Conservation (phyloP, 106 monocot genomes). For the Acorus gramineus region DNA sequence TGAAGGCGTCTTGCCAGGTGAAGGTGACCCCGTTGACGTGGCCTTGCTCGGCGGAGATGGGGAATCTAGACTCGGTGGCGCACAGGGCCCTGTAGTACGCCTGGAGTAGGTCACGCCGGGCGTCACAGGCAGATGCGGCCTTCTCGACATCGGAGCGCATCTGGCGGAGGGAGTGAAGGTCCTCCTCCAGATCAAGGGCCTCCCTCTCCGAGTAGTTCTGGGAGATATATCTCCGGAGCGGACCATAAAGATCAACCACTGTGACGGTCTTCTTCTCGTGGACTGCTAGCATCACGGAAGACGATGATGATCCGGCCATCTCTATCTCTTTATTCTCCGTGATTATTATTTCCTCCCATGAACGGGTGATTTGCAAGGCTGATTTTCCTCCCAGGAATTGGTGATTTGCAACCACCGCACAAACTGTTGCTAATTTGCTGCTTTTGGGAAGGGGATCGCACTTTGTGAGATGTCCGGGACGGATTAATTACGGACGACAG, state of each 20-base stretch:
- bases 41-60: conserved; percentile 24
- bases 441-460: too few relatives aligned
- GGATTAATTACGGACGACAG: too few relatives aligned
- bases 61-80: conserved; percentile 60
- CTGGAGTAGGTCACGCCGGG: conserved; percentile 49
- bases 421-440: too few relatives aligned
- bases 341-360: too few relatives aligned
- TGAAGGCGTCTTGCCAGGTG: conserved; percentile 90
- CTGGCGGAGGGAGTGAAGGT: neutral
- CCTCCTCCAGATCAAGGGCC: conserved; percentile 18
- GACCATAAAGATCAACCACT: conserved; percentile 37
- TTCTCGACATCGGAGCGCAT: conserved; percentile 18
- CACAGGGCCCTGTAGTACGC: conserved; percentile 55
- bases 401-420: too few relatives aligned
- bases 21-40: conserved; percentile 44
- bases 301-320: too few relatives aligned
- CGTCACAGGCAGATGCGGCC: conserved; percentile 16
- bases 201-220: conserved; percentile 22
- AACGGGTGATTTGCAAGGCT: too few relatives aligned
- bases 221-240: conserved; percentile 31
- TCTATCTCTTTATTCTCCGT: too few relatives aligned
- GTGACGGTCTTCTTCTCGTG: conserved; percentile 55
- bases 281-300: conserved; percentile 45
- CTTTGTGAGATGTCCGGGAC: too few relatives aligned
- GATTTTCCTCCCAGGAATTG: too few relatives aligned